Evolutionary conservation across 2,329 filamentous ascomycete species (phyloP).

Genomic region (Nigrospora osmanthi): DNA sequence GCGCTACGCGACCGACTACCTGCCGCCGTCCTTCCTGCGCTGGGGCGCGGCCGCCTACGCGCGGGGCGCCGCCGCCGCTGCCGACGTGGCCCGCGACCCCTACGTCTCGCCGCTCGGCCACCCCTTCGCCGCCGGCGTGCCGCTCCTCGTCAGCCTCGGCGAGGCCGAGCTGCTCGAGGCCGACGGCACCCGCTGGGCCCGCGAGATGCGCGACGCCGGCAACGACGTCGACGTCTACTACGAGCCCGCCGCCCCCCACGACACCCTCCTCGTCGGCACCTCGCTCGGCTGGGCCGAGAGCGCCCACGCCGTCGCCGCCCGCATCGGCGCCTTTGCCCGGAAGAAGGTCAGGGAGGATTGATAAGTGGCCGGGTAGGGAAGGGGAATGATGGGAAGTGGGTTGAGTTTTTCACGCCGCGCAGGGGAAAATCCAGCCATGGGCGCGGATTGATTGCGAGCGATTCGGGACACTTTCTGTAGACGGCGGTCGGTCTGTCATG

Average conservation of each 20-base stretch:
- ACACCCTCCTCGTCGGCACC: constrained; percentile 32
- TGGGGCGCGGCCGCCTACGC: constrained; percentile 30
- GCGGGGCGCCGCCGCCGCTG: background rate
- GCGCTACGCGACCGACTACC: constrained; percentile 25
- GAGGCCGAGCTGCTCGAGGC: constrained; percentile 21
- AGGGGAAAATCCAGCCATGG: too few species aligned
- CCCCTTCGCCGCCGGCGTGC: constrained; percentile 13
- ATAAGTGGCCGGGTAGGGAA: too few species aligned
- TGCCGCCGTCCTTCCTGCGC: constrained; percentile 23
- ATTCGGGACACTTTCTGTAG: too few species aligned
- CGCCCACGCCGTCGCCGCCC: constrained; percentile 10
- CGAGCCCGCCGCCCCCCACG: constrained; percentile 33
- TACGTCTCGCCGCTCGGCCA: constrained; percentile 13
- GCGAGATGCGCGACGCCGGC: constrained; percentile 13
- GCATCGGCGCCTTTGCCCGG: constrained; percentile 7
- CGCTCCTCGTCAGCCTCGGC: constrained; percentile 13
- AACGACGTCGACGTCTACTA: constrained; percentile 27
- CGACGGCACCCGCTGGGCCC: constrained; percentile 52
- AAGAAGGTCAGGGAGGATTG: too few species aligned
- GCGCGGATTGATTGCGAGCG: too few species aligned
- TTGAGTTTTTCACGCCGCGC: too few species aligned
- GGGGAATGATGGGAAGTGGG: too few species aligned
- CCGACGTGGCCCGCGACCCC: constrained; percentile 1
- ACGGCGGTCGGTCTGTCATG: too few species aligned
- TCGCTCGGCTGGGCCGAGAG: constrained; percentile 31